phyloP scores from a whole-genome alignment of 2,329 filamentous ascomycete genomes.

The Ascomycota sp. region DNA sequence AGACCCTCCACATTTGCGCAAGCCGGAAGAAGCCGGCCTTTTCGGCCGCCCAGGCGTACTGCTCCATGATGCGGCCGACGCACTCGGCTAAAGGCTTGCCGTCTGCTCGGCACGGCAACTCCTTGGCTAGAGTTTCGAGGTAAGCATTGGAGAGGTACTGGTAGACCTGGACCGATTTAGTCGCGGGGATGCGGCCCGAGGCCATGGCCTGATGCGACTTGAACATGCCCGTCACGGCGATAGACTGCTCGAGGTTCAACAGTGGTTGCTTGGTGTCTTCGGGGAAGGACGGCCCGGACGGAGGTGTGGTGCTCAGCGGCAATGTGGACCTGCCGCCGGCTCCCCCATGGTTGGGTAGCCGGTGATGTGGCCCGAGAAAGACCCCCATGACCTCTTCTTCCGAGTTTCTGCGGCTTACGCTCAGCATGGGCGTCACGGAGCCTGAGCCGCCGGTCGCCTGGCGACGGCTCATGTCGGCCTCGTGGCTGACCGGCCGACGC shows the following conservation, averaged over 20 bases:
- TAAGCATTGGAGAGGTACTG: constrained; percentile 36
- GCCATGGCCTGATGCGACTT: constrained; percentile 43
- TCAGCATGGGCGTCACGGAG: constrained; percentile 27
- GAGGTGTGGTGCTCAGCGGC: constrained; percentile 33
- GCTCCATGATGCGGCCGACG: constrained; percentile 29
- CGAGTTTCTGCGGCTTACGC: constrained; percentile 40
- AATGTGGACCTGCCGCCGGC: constrained; percentile 21
- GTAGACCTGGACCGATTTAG: constrained; percentile 29
- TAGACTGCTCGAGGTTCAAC: constrained; percentile 34
- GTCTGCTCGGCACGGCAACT: constrained; percentile 21
- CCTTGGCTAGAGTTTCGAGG: constrained; percentile 28
- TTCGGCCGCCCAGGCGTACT: constrained; percentile 37
- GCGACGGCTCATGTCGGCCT: constrained; percentile 14
- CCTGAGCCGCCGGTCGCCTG: constrained; percentile 27
- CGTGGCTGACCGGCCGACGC: constrained; percentile 17
- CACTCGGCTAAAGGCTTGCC: constrained; percentile 21
- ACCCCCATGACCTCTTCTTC: constrained; percentile 43
- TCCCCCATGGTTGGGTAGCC: constrained; percentile 19
- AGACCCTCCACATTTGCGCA: constrained; percentile 42
- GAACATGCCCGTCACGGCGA: constrained; percentile 35
- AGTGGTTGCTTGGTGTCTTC: constrained; percentile 18
- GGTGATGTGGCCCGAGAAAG: constrained; percentile 30
- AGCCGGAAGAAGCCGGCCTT: constrained; percentile 34
- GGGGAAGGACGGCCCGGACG: constrained; percentile 14
- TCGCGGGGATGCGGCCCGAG: constrained; percentile 33